Conservation (phyloP, 495 filamentous ascomycete species). For the Lophiotrema nucula region DNA sequence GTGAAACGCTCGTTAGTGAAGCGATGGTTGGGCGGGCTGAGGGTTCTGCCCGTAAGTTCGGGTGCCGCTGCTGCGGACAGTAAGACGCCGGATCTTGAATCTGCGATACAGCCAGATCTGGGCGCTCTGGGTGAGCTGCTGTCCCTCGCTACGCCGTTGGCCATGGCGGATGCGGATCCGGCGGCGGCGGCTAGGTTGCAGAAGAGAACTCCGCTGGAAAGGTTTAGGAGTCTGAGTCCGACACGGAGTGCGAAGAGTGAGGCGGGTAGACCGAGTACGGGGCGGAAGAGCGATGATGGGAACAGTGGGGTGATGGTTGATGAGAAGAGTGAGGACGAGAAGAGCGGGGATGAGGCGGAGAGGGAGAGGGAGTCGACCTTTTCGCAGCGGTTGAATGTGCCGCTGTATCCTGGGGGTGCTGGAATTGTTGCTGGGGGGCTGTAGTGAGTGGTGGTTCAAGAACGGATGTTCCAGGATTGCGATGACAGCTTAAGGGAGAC, state of each 20-base stretch:
- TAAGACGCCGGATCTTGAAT: neutral
- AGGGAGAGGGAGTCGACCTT: neutral
- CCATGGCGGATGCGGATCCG: slow-evolving; percentile 32
- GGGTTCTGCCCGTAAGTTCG: slow-evolving; percentile 26
- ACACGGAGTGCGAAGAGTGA: slow-evolving; percentile 22
- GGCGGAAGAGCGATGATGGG: slow-evolving; percentile 29
- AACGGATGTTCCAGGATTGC: no score
- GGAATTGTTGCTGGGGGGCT: slow-evolving; percentile 13
- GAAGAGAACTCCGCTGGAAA: slow-evolving; percentile 17
- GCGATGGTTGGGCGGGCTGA: slow-evolving; percentile 47
- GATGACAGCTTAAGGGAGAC: no score
- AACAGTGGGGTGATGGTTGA: slow-evolving; percentile 50
- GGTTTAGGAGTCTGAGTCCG: slow-evolving; percentile 19
- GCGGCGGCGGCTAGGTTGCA: slow-evolving; percentile 28
- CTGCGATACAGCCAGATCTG: slow-evolving; percentile 23
- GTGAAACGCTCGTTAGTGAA: slow-evolving; percentile 46
- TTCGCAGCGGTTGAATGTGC: slow-evolving; percentile 24
- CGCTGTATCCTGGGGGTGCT: slow-evolving; percentile 24
- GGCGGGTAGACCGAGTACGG: slow-evolving; percentile 15
- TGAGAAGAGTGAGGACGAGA: slow-evolving; percentile 43
- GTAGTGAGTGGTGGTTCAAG: no score
- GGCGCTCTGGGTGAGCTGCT: slow-evolving; percentile 31
- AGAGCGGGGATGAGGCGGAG: slow-evolving; percentile 19
- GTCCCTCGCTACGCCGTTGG: slow-evolving; percentile 31
- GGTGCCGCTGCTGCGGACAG: slow-evolving; percentile 8